Conservation (phyloP, 1,139 yeast genomes). For the Neolecta irregularis region DNA sequence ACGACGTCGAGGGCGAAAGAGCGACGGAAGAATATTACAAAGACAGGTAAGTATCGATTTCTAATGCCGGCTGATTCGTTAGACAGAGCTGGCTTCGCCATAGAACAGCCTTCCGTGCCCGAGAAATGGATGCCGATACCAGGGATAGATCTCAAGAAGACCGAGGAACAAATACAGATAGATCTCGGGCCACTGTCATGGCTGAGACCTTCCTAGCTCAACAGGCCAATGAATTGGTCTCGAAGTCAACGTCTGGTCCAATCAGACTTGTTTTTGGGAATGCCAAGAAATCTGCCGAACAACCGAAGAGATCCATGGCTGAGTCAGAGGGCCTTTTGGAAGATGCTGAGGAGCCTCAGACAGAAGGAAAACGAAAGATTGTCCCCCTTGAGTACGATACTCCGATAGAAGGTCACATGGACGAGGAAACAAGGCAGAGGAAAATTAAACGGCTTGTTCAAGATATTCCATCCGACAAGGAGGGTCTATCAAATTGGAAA, state of each 20-base stretch:
- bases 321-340: conserved; percentile 7
- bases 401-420: conserved; percentile 5
- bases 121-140: conserved; percentile 22
- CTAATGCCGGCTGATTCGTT: too few relatives aligned
- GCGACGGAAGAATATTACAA: conserved; percentile 21
- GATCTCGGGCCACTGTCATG: neutral
- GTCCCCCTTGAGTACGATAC: conserved; percentile 11
- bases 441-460: conserved; percentile 7
- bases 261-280: conserved; percentile 4
- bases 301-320: conserved; percentile 2
- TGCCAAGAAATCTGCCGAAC: conserved; percentile 7
- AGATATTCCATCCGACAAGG: conserved; percentile 16
- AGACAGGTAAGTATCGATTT: conserved; percentile 22
- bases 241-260: neutral
- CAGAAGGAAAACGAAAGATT: conserved; percentile 9
- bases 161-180: conserved; percentile 4
- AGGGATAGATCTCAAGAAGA: conserved; percentile 17
- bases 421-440: conserved; percentile 6
- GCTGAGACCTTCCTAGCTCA: conserved; percentile 1
- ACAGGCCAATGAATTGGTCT: conserved; percentile 2
- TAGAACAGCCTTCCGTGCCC: conserved; percentile 18
- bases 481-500: conserved; percentile 18
- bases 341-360: conserved; percentile 15
- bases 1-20: conserved; percentile 15
- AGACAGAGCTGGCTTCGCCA: conserved; percentile 25